Base-by-base conservation (phyloP, 2,329 filamentous ascomycete species). In the Cordyceps militaris region DNA sequence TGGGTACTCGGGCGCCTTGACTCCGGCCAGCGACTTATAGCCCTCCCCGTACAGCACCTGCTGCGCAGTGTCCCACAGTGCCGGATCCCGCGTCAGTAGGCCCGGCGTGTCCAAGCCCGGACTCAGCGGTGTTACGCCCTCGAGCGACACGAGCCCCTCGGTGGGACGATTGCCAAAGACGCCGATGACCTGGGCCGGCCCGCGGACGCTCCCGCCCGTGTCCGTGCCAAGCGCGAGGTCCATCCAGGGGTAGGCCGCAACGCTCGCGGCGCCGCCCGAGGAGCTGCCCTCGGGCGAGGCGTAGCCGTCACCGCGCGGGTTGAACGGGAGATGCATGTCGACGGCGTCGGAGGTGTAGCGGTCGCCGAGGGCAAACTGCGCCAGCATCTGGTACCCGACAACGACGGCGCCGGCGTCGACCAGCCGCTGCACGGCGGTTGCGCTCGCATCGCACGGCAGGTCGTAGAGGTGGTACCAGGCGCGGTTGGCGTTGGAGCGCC, bases 351-450 rank as follows among this genome's bases (percentile, higher is more conserved):
- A 74, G 1, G 77, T 80, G 3, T 77, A 72, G 3, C 63, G 63
- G 59, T 68, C 66, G 9, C 61, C 62, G 46, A 69, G 66, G 13
- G 75, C 75, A 59, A 78, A 77, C 59, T 76, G 73, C 14, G 70
- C 69, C 1, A 72, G 70, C 51, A 71, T 73, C 61, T 71, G 71
- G 62, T 75, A 76, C 3, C 76, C 75, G 4, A 78, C 67, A 4
- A 78, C 60, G 3, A 76, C 64, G 0, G 79, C 82, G 4, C 84
- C 83, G 3, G 77, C 74, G 62, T 84, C 77, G 26, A 86, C 74
- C 3, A 86, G 69, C 5, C 75, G 73, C 60, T 84, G 78, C 0
- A 87, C 72, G 0, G 76, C 69, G 1, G 76, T 66, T 0, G 77
- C 78, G 1, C 78, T 83, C 4, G 64, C 66, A 8, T 73, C 76